These are phyloP conservation scores for Phytophthora tentaculata DNA, from an alignment of 352 stramenopile genomes.

Conservation along the genomic window DNA sequence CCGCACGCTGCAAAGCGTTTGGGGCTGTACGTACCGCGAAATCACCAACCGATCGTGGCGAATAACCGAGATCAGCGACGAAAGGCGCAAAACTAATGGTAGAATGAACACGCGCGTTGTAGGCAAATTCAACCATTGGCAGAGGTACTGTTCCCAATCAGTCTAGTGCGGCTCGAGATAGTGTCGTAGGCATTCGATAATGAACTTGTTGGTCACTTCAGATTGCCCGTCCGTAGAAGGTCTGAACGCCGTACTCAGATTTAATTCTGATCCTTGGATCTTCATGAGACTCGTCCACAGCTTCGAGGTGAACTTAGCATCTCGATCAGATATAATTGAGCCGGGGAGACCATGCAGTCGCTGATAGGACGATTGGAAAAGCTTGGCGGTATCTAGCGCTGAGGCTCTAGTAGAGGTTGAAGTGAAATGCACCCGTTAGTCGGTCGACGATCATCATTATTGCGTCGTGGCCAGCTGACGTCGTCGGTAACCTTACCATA, in stretches of 20 bases:
- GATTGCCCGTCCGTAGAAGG: conserved; percentile 11
- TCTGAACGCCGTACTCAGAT: conserved; percentile 6
- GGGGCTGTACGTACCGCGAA: neutral
- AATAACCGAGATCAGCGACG: conserved; percentile 10
- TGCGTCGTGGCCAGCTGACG: conserved; percentile 3
- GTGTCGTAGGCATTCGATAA: conserved; percentile 10
- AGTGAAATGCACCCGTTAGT: conserved; percentile 21
- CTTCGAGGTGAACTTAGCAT: conserved; percentile 9
- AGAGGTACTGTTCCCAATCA: conserved; percentile 7
- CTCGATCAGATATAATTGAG: conserved; percentile 8
- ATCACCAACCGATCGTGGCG: conserved; percentile 10
- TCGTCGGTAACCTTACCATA: conserved; percentile 1
- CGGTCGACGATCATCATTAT: conserved; percentile 16
- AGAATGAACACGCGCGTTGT: conserved; percentile 12
- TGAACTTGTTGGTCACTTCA: conserved; percentile 18
- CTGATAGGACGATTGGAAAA: conserved; percentile 13
- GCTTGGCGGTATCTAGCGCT: neutral
- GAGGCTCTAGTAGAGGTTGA: conserved; percentile 1
- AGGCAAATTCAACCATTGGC: conserved; percentile 7
- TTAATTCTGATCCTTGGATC: neutral
- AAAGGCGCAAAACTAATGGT: conserved; percentile 8
- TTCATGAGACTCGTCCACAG: conserved; percentile 9
- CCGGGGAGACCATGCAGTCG: neutral
- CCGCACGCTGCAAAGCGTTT: neutral
- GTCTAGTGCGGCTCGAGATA: conserved; percentile 9